Base-by-base conservation (phyloP, 768 basidiomycete genomes). In the Lentinula lateritia region DNA sequence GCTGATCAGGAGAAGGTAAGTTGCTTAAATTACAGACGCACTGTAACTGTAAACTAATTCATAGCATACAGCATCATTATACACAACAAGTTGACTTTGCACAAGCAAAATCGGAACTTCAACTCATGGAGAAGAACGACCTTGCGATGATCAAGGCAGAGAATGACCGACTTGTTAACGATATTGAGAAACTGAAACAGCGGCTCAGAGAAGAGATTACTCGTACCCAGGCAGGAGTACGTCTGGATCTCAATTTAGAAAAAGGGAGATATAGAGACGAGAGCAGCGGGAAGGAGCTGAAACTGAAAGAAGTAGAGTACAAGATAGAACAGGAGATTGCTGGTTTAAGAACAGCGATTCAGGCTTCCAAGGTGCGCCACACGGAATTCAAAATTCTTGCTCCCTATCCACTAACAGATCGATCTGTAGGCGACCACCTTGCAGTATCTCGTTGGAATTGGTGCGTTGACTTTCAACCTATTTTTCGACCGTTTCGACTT, bases 261-360 rank as follows among this genome's bases (percentile, higher is more conserved):
- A 98, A 98, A 74, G 94, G 94, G 1, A 82, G 96, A 50, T 92
- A 98, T 79, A 79, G 96, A 57, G 95, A 98, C 70, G 95, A 98
- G 78, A 88, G 87, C 65, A 89, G 86, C 66, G 86, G 87, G 43
- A 93, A 98, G 68, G 95, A 97, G 69, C 77, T 95, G 57, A 98
- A 98, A 84, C 92, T 98, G 70, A 94, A 93, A 72, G 96, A 99
- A 72, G 95, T 98, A 16, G 96, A 98, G 68, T 98, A 96, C 3
- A 78, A 92, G 70, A 98, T 98, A 66, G 96, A 99, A 73, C 92
- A 92, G 70, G 95, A 98, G 74, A 96, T 96, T 69, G 93, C 94
- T 8, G 86, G 85, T 2, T 72, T 97, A 58, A 79, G 91, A 60
- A 95, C 92, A 1, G 79, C 87, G 6, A 93, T 93, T 38, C 92